Percentiles rank a stretch among this genome's conserved stretches.
phyloP scores from a whole-genome alignment of 805 yeast genomes.

The Cyberlindnera subsufficiens region DNA sequence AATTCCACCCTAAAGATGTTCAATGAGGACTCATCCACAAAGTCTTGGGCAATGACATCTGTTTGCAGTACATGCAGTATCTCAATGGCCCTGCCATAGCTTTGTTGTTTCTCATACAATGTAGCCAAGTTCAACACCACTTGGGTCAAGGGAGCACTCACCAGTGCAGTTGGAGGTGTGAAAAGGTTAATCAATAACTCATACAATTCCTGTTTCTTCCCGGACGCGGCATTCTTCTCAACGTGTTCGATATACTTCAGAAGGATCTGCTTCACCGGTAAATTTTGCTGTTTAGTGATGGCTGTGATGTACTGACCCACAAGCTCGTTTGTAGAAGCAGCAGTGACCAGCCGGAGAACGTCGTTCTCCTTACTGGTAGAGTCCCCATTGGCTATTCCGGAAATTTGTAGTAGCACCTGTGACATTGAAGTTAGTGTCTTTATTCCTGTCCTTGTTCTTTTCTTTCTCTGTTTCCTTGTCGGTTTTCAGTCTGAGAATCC shows the following conservation, averaged over 20 bases:
- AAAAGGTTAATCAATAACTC: slow-evolving; percentile 7
- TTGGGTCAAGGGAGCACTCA: slow-evolving; percentile 10
- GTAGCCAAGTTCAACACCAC: slow-evolving; percentile 7
- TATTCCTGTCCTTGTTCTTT: too few relatives aligned
- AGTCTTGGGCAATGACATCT: slow-evolving; percentile 15
- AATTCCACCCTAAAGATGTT: slow-evolving; percentile 12
- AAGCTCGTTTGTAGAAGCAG: neutral
- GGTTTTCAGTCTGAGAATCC: too few relatives aligned
- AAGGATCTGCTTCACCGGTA: slow-evolving; percentile 15
- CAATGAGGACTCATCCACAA: slow-evolving; percentile 6
- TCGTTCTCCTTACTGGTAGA: slow-evolving; percentile 12
- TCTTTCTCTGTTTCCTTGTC: too few relatives aligned
- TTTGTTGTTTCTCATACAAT: slow-evolving; percentile 7
- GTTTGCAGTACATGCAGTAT: slow-evolving; percentile 10
- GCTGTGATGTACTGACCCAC: slow-evolving; percentile 8
- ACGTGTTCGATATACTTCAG: slow-evolving; percentile 6
- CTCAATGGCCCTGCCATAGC: slow-evolving; percentile 5
- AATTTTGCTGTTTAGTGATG: slow-evolving; percentile 15
- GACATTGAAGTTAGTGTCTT: slow-evolving; percentile 7
- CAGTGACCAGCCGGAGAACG: slow-evolving; percentile 4
- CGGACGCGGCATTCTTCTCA: neutral
- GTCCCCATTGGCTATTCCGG: slow-evolving; percentile 11
- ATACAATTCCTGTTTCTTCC: slow-evolving; percentile 4
- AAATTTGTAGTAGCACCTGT: slow-evolving; percentile 8
- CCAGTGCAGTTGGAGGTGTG: slow-evolving; percentile 18